These are phyloP conservation scores for Ceratobasidium sp. DNA, from an alignment of 1,284 basidiomycete species.

Conservation along the genomic window DNA sequence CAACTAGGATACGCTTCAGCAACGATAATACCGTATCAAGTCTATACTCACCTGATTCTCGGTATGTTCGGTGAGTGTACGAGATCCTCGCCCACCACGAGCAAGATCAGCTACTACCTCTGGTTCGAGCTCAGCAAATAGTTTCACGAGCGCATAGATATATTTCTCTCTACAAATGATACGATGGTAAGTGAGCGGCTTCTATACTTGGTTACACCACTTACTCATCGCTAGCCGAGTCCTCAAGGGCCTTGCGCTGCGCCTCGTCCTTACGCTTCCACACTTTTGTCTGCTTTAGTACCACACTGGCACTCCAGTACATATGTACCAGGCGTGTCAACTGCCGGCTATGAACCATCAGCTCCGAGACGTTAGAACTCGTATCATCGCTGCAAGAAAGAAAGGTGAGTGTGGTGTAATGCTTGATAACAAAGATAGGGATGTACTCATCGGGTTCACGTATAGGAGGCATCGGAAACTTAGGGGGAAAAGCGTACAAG, in stretches of 20 bases:
- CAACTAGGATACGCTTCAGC: background rate
- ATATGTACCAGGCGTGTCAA: background rate
- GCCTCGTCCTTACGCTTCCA: background rate
- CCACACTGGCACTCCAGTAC: background rate
- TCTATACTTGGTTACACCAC: background rate
- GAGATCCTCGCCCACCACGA: background rate
- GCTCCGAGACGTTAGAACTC: background rate
- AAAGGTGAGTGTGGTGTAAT: background rate
- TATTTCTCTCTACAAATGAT: background rate
- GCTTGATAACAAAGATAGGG: background rate
- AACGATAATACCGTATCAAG: background rate
- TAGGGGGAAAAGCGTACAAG: background rate
- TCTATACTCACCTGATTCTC: background rate
- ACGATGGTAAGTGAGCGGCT: background rate
- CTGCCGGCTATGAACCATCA: background rate
- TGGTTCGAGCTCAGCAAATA: background rate
- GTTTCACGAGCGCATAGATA: background rate
- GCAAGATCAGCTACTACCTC: background rate
- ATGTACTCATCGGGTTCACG: background rate
- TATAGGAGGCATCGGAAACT: background rate
- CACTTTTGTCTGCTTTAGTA: background rate
- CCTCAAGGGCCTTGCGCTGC: background rate
- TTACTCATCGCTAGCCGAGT: background rate
- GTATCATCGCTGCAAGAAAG: background rate
- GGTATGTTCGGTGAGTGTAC: conserved; percentile 7